Evolutionary conservation across 1,284 basidiomycete species (phyloP), one percentile per base, ranked within the genome.

Genomic region (Flammula alnicola): DNA sequence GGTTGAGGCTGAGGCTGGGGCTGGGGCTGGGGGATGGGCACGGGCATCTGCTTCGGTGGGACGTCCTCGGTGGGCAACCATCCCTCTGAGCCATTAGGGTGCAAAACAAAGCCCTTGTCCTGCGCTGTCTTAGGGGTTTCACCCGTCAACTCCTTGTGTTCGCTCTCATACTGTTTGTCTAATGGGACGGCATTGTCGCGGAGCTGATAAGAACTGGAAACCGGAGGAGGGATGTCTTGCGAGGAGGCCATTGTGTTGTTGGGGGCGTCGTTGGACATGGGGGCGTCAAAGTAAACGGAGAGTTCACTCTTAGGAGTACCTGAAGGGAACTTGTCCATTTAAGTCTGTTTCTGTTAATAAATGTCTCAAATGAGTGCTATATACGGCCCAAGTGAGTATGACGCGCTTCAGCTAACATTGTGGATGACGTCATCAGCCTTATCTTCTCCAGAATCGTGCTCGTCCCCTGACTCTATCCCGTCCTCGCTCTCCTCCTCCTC

Each of bases 221-320:
- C 20, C 12, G 36, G 19, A 19, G 35, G 35, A 20, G 32, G 29
- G 20, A 26, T 29, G 11, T 49, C 25, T 43, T 33, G 31, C 9
- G 23, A 14, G 33, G 32, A 3, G n/a, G 35, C 19, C 20, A 40
- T 48, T 43, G 38, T 29, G 25, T 20, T 33, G 39, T 43, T 19
- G 23, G n/a, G 12, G 40, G 14, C 20, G 31, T 19, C 23, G 23
- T 44, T 47, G 32, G 29, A 16, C 9, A 20, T 35, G 27, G 68
- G 69, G 6, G 73, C 72, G 69, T 75, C 73, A 55, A 73, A 75
- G 61, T 75, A 75, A 7, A 67, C 49, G 43, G 63, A 68, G 22
- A 58, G 63, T 45, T 69, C 71, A 62, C 70, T 73, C 43, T 61
- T 51, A 25, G 73, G 69, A 29, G 72, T 64, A 32, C 44, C 29